Evolutionary conservation across 2,329 filamentous ascomycete genomes (phyloP).

Genomic region (Verticillium isaacii): DNA sequence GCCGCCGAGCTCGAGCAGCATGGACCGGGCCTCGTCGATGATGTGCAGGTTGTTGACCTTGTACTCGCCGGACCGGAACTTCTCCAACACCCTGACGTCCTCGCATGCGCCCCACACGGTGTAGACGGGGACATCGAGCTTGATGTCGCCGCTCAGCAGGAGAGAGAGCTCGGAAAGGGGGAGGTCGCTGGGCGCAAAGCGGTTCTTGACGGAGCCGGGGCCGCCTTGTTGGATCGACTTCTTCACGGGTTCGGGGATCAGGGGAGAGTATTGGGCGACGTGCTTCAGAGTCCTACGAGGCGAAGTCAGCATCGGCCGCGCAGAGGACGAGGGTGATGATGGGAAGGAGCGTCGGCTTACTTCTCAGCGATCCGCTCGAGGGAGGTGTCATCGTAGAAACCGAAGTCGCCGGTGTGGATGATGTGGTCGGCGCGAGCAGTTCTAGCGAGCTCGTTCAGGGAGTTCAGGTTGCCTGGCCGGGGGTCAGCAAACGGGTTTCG

Average conservation of each 20-base stretch:
- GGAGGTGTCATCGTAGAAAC: conserved; percentile 96
- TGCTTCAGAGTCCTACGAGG: conserved; percentile 82
- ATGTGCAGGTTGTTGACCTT: conserved; percentile 97
- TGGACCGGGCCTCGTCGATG: conserved; percentile 95
- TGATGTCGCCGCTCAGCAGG: conserved; percentile 82
- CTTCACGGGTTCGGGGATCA: conserved; percentile 75
- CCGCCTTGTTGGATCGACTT: conserved; percentile 62
- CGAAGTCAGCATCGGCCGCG: conserved; percentile 14
- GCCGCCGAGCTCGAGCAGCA: conserved; percentile 89
- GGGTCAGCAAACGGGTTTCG: conserved; percentile 1
- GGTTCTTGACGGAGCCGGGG: conserved; percentile 76
- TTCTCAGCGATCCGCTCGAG: conserved; percentile 97
- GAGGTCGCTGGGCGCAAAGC: conserved; percentile 75
- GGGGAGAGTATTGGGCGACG: conserved; percentile 95
- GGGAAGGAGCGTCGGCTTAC: conserved; percentile 46
- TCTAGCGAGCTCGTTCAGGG: conserved; percentile 92
- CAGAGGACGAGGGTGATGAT: background rate
- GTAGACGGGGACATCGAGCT: conserved; percentile 93
- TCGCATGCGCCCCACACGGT: conserved; percentile 99
- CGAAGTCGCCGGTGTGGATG: conserved; percentile 97
- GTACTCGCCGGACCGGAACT: conserved; percentile 96
- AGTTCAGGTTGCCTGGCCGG: conserved; percentile 78
- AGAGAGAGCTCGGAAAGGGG: conserved; percentile 89
- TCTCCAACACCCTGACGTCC: conserved; percentile 94
- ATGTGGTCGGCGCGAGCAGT: conserved; percentile 95